Percentiles rank a stretch among this genome's conserved stretches.
These are phyloP conservation scores for Plasmodium blacklocki DNA, from an alignment of 169 alveolate genomes.

Conservation along the genomic window DNA sequence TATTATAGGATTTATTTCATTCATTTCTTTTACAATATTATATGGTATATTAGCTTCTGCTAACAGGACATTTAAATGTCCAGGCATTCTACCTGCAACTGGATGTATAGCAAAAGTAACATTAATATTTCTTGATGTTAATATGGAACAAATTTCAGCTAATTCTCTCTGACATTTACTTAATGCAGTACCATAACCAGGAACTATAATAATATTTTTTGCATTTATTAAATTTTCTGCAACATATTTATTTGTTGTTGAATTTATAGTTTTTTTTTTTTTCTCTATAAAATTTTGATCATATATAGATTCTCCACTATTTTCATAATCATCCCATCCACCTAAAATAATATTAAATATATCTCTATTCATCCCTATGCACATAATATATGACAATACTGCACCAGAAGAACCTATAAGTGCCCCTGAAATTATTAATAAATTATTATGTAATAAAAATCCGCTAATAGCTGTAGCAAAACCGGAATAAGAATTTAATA, in stretches of 20 bases:
- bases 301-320: conserved; percentile 87
- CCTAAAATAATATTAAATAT: conserved; percentile 91
- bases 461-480: conserved; percentile 95
- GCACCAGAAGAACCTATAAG: conserved; percentile 96
- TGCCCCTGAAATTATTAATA: conserved; percentile 94
- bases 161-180: conserved; percentile 90
- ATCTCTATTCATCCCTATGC: conserved; percentile 95
- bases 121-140: conserved; percentile 85
- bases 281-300: conserved; percentile 77
- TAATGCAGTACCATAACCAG: conserved; percentile 97
- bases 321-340: conserved; percentile 88
- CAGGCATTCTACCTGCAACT: conserved; percentile 98
- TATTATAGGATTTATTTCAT: conserved; percentile 91
- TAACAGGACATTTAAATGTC: conserved; percentile 95
- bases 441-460: conserved; percentile 91
- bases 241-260: conserved; percentile 85
- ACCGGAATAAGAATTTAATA: conserved; percentile 95
- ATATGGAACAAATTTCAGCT: conserved; percentile 84
- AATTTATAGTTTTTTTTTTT: conserved; percentile 84
- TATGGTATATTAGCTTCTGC: conserved; percentile 97
- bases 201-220: conserved; percentile 91
- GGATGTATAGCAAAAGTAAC: conserved; percentile 97
- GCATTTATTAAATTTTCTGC: conserved; percentile 90
- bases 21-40: conserved; percentile 94
- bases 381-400: conserved; percentile 95